A percentile compares a stretch with the other conserved stretches of the same genome.
phyloP scores from a whole-genome alignment of 1,284 basidiomycete species.

The Leccinum solheimii region DNA sequence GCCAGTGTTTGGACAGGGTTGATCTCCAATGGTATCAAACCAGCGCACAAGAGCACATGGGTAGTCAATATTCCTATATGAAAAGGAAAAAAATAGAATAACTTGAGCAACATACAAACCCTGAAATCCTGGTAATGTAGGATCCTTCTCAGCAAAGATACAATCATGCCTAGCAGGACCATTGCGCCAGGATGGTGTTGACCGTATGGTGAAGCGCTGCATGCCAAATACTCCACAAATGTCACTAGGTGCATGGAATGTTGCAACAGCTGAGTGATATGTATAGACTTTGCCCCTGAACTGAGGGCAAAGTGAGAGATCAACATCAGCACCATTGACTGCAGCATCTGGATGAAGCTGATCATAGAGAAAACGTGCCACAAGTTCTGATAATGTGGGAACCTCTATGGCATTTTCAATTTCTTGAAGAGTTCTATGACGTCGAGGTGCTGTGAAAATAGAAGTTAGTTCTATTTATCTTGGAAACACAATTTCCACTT shows the following conservation, averaged over 20 bases:
- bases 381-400: not conserved
- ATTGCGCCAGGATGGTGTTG: not conserved
- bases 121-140: not conserved
- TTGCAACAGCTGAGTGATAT: not conserved
- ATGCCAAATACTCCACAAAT: not conserved
- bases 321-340: not conserved
- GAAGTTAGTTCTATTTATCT: not conserved
- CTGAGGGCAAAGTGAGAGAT: not conserved
- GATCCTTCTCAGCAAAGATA: not conserved
- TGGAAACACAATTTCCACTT: not conserved
- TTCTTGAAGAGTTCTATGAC: not conserved
- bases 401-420: not conserved
- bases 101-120: not conserved
- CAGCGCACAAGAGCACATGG: not conserved
- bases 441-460: not conserved
- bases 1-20: not conserved
- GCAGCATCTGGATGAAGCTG: not conserved
- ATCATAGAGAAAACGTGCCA: not conserved
- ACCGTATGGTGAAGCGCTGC: not conserved
- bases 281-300: not conserved
- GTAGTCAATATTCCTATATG: not conserved
- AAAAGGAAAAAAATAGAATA: not conserved
- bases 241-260: not conserved
- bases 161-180: not conserved
- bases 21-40: not conserved